Evolutionary conservation across 208 protist genomes (phyloP).

Genomic region (Naegleria gruberi): DNA sequence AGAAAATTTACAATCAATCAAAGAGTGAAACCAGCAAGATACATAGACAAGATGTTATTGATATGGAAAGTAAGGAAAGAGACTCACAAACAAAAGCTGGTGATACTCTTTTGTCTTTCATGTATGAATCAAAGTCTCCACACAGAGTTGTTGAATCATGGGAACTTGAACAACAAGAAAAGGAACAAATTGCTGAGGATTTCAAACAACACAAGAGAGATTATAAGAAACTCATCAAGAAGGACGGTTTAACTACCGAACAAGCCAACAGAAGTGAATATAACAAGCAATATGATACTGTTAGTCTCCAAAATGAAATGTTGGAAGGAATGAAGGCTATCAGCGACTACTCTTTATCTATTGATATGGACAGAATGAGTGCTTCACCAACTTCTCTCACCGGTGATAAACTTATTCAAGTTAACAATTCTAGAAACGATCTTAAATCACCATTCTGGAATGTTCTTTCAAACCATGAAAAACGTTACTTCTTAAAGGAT

Average conservation of each 20-base stretch:
- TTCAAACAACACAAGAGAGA: background rate
- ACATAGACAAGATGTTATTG: background rate
- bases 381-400: background rate
- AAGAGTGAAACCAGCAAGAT: background rate
- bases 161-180: background rate
- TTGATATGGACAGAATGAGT: background rate
- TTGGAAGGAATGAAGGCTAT: background rate
- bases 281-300: background rate
- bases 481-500: background rate
- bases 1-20: background rate
- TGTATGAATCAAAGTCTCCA: background rate
- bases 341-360: background rate
- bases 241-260: background rate
- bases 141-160: background rate
- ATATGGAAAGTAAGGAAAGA: background rate
- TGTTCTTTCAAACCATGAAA: background rate
- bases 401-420: background rate
- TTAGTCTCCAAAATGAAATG: background rate
- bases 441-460: background rate
- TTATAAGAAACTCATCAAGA: background rate
- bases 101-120: background rate
- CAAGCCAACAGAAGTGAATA: background rate
- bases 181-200: background rate
- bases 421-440: background rate
- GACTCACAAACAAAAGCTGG: background rate